Evolutionary conservation across 2,329 filamentous ascomycete genomes (phyloP).

Genomic region (Parascedosporium putredinis): DNA sequence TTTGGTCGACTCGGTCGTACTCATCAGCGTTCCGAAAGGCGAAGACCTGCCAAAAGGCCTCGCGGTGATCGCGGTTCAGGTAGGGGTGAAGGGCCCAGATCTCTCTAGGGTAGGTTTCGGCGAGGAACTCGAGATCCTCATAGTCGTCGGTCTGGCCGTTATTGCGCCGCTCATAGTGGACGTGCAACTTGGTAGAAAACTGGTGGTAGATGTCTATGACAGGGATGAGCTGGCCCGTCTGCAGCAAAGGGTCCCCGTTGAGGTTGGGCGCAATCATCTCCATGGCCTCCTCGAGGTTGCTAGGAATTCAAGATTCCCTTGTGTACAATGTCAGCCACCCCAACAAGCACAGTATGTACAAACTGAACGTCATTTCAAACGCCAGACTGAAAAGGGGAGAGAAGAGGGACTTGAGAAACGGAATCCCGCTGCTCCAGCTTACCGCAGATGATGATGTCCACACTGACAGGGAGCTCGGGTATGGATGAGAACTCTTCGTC

Average conservation of each 20-base stretch:
- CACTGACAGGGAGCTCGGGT: slow-evolving; percentile 5
- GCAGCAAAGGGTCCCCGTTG: not conserved
- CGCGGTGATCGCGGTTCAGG: slow-evolving; percentile 2
- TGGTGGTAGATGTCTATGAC: slow-evolving; percentile 8
- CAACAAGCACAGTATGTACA: too few species aligned
- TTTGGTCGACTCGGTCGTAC: not conserved
- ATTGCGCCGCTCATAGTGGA: slow-evolving; percentile 1
- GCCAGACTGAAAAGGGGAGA: too few species aligned
- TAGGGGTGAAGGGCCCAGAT: slow-evolving; percentile 2
- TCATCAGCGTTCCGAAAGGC: not conserved
- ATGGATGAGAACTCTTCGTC: slow-evolving; percentile 4
- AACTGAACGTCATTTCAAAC: too few species aligned
- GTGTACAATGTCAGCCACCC: not conserved
- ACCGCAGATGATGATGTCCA: slow-evolving; percentile 8
- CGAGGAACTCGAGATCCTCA: slow-evolving; percentile 8
- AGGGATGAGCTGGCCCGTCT: not conserved
- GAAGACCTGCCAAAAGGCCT: slow-evolving; percentile 1
- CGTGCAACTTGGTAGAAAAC: slow-evolving; percentile 5
- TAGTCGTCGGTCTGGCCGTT: slow-evolving; percentile 5
- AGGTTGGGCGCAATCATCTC: slow-evolving; percentile 4
- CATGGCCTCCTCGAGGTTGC: not conserved
- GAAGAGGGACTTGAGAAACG: too few species aligned
- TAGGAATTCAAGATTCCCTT: slow-evolving; percentile 6
- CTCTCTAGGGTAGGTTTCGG: slow-evolving; percentile 1
- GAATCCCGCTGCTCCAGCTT: too few species aligned